Base-by-base conservation (phyloP, 2,329 filamentous ascomycete species). In the Ustilaginoidea virens region DNA sequence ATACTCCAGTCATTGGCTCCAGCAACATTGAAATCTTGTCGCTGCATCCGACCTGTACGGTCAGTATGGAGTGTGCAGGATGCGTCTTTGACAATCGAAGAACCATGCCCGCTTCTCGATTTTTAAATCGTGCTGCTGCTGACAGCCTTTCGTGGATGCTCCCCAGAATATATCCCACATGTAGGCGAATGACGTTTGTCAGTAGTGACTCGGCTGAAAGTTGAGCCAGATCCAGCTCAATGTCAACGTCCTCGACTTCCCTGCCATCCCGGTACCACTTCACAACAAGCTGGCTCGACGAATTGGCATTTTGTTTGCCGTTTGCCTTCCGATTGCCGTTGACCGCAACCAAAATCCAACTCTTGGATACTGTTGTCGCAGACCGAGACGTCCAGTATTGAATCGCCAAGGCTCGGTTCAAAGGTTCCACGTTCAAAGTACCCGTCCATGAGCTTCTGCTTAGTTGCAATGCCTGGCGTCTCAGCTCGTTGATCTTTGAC, bases 311-410 rank as follows among this genome's bases (percentile, higher is more conserved):
- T 2, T 49, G 36, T 9, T 49, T 43, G 9, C 43, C 51, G 7
- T 54, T 53, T 23, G 51, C 47, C 33, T 60, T 63, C 30, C 57
- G 61, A 18, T 76, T 76, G 45, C 75, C 85, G 34, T 74, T 66
- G 20, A 93, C 69, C 7, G 85, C 86, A 28, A 98, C 62, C 38
- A 96, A 76, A 27, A 98, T 63, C 87, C 90, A 98, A 48, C 75
- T 92, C 58, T 92, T 93, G 11, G 69, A 63, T 1, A 71, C 71
- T 23, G 58, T 58, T 17, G 53, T 47, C 4, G 44, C 40, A 13
- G 44, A 38, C 9, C 74, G 70, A 28, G 69, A 66, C 11, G 69
- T 63, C 90, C 90, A 98, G 53, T 98, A 98, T 45, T 94, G 86
- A 19, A 98, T 69, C 7, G 85, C 73, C 33, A 98, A 59, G 17